These are phyloP conservation scores for Fonsecaea pedrosoi DNA, from an alignment of 2,329 filamentous ascomycete genomes.

Conservation along the genomic window DNA sequence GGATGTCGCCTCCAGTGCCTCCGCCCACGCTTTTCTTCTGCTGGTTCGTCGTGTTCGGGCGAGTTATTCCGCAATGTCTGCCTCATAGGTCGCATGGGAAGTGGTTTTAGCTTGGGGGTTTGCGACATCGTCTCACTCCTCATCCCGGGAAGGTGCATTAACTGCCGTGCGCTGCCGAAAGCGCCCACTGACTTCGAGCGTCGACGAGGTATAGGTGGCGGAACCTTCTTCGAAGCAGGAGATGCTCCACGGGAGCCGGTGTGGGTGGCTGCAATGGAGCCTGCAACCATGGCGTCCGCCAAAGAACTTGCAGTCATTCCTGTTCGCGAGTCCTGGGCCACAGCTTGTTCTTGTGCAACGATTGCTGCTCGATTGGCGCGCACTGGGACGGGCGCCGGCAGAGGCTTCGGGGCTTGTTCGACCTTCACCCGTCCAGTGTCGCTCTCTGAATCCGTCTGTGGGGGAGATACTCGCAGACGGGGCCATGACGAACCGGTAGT, in stretches of 20 bases:
- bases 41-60: conserved; percentile 46
- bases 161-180: conserved; percentile 39
- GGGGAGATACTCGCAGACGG: conserved; percentile 24
- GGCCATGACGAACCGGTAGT: conserved; percentile 19
- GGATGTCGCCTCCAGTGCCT: conserved; percentile 52
- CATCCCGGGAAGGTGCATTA: conserved; percentile 38
- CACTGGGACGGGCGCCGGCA: conserved; percentile 28
- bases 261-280: conserved; percentile 53
- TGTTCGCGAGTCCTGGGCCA: conserved; percentile 16
- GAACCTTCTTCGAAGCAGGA: conserved; percentile 43
- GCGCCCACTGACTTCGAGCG: conserved; percentile 47
- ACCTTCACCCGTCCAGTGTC: conserved; percentile 13
- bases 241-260: conserved; percentile 49
- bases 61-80: conserved; percentile 51
- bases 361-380: conserved; percentile 26
- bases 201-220: conserved; percentile 50
- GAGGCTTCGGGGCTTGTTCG: conserved; percentile 4
- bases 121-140: conserved; percentile 40
- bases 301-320: conserved; percentile 47
- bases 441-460: conserved; percentile 31
- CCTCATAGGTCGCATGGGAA: conserved; percentile 42
- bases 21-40: conserved; percentile 43
- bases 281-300: conserved; percentile 56
- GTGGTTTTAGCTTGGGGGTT: conserved; percentile 27
- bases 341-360: conserved; percentile 26